Evolutionary conservation across 179 eudicot genomes (phyloP), one percentile per base, ranked within the genome.

Genomic region (Drosera spatulata): DNA sequence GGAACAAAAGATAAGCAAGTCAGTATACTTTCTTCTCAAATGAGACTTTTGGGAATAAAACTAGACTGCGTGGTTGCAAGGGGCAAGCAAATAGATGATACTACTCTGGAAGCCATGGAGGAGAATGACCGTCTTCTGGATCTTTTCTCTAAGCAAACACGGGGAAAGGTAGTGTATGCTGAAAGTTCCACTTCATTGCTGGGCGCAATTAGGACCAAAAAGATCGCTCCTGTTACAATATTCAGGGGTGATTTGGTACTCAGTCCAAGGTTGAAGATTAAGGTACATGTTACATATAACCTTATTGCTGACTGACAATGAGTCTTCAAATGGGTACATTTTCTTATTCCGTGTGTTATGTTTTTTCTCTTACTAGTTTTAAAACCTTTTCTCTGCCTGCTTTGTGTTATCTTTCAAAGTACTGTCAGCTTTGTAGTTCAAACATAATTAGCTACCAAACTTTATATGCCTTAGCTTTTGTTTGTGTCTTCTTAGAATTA

Each of bases 1-100:
- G 99, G 99, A 66, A 89, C 97, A 50, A 85, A 93, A 71, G 95
- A 81, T 65, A 93, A 86, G 72, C 99, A 93, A 75, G 89, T 89
- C 68, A 69, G 67, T 64, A 83, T 93, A 71, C 77, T 93, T 71
- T 88, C 99, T 64, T 61, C 58, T 9, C 97, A 86, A 77, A 86
- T 89, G 97, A 65, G 72, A 65, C 74, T 69, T 55, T 85, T 81
- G 52, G 95, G 93, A 66, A 84, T 93, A 81, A 93, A 85, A 75
- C 69, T 93, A 82, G 97, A 93, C 56, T 84, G 93, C 66, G 71
- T 89, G 58, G 77, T 89, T 58, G 84, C 73, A 44, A 82, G 95
- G 77, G 79, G 76, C 60, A 56, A 72, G 41, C 82, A 73, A 48
- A 51, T 69, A 60, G 50, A 55, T 47, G 71, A 75, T 72, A 78